Base-by-base conservation (phyloP, 2,329 filamentous ascomycete genomes). In the Rhexocercosporidium sp. region DNA sequence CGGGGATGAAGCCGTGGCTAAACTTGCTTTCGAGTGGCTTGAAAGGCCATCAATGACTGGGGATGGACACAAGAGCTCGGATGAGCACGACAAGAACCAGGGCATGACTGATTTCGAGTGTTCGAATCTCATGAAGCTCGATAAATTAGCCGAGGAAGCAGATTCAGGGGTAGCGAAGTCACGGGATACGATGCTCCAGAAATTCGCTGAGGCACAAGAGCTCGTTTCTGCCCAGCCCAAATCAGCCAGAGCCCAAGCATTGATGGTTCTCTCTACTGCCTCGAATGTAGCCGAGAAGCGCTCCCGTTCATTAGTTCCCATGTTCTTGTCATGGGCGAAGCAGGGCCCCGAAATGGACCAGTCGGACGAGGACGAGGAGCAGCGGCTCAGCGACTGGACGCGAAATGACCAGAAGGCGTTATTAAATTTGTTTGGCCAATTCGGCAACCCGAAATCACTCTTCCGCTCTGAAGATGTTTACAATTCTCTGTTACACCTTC, bases 391-490 rank as follows among this genome's bases (percentile, higher is more conserved):
- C 80, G 79, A 83, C 65, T 96, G 93, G 92, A 86, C 87, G 25
- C 82, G 93, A 65, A 88, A 88, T 67, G 96, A 99, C 76, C 91
- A 95, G 70, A 95, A 97, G 77, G 86, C 90, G 1, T 88, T 97
- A 75, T 84, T 99, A 39, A 85, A 85, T 1, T 84, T 99, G 6
- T 94, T 99, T 75, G 87, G 92, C 0, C 89, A 94, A 69, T 98
- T 98, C 76, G 82, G 86, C 59, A 99, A 99, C 75, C 93, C 96
- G 0, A 92, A 86, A 74, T 93, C 94, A 0, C 82, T 99, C 3
- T 98, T 89, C 78, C 91, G 89, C 74, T 87, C 91, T 37, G 83
- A 88, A 11, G 89, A 93, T 64, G 94, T 97, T 0, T 92, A 94
- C 74, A 81, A 86, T 8, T 89, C 92, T 18, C 82, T 98, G 27